Percentiles rank a stretch among this genome's conserved stretches.
Evolutionary conservation across 2,329 filamentous ascomycete species (phyloP).

Genomic region (Pseudogymnoascus sp.): DNA sequence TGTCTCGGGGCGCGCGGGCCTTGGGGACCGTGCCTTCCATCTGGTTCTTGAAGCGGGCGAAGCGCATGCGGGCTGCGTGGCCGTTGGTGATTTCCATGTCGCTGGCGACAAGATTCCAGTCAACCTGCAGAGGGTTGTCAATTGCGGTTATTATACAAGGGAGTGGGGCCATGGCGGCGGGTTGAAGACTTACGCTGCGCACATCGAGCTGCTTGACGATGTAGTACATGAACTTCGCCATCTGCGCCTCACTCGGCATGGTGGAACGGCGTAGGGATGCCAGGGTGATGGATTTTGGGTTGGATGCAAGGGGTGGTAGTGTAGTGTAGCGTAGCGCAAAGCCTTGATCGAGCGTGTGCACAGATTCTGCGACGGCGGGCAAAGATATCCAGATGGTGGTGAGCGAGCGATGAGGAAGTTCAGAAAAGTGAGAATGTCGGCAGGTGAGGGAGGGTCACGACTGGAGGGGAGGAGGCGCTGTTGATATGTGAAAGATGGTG

Average conservation of each 20-base stretch:
- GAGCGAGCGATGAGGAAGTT: background rate
- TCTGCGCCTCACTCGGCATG: conserved; percentile 41
- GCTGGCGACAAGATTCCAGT: conserved; percentile 45
- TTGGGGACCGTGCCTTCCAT: conserved; percentile 38
- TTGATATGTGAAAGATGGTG: conserved; percentile 10
- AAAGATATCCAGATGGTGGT: background rate
- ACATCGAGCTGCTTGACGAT: conserved; percentile 49
- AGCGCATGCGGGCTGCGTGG: conserved; percentile 51
- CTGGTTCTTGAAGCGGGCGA: conserved; percentile 45
- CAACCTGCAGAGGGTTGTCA: conserved; percentile 34
- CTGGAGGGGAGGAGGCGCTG: background rate
- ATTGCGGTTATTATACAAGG: background rate
- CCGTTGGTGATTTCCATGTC: conserved; percentile 47
- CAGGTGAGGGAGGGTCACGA: background rate
- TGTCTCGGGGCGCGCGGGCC: conserved; percentile 15
- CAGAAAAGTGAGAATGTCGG: background rate
- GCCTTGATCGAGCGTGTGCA: background rate
- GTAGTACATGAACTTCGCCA: conserved; percentile 45
- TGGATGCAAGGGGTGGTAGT: background rate
- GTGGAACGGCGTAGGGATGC: conserved; percentile 32
- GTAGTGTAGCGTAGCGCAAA: background rate
- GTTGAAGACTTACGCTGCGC: conserved; percentile 35
- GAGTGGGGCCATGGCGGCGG: background rate
- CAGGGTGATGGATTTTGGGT: conserved; percentile 16
- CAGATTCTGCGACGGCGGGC: background rate